Evolutionary conservation across 345 rosid genomes (phyloP).

Genomic region (Acer campestre): DNA sequence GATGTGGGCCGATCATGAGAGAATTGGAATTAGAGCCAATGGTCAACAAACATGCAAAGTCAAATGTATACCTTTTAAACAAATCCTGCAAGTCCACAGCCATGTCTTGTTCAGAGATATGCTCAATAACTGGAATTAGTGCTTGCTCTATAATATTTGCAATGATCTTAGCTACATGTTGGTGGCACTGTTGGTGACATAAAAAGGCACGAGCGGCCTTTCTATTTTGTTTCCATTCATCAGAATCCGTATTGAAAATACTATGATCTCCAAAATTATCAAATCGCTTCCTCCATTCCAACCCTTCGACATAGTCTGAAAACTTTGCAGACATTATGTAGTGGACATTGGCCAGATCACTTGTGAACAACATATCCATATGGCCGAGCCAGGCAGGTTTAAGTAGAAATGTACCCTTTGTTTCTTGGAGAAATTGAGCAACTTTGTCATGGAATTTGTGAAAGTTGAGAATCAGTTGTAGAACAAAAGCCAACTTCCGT

Average conservation of each 20-base stretch:
- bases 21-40: slow-evolving; percentile 6
- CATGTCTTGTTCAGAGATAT: not conserved
- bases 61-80: slow-evolving; percentile 26
- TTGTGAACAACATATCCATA: slow-evolving; percentile 7
- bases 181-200: not conserved
- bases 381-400: slow-evolving; percentile 15
- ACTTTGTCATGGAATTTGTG: slow-evolving; percentile 20
- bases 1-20: not conserved
- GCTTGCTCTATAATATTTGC: slow-evolving; percentile 9
- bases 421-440: not conserved
- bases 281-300: not conserved
- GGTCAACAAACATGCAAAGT: slow-evolving; percentile 11
- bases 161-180: slow-evolving; percentile 3
- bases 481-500: not conserved
- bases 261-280: not conserved
- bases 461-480: not conserved
- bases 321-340: slow-evolving; percentile 28
- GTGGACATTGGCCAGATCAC: slow-evolving; percentile 21
- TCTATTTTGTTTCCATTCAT: not conserved
- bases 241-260: not conserved
- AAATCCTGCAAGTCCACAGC: slow-evolving; percentile 19
- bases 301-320: not conserved
- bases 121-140: slow-evolving; percentile 18
- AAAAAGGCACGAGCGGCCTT: slow-evolving; percentile 14
- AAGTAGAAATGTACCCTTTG: not conserved